Percentiles rank a stretch among this genome's conserved stretches.
Evolutionary conservation across 2,329 filamentous ascomycete genomes (phyloP).

Genomic region (Gyromitra esculenta): DNA sequence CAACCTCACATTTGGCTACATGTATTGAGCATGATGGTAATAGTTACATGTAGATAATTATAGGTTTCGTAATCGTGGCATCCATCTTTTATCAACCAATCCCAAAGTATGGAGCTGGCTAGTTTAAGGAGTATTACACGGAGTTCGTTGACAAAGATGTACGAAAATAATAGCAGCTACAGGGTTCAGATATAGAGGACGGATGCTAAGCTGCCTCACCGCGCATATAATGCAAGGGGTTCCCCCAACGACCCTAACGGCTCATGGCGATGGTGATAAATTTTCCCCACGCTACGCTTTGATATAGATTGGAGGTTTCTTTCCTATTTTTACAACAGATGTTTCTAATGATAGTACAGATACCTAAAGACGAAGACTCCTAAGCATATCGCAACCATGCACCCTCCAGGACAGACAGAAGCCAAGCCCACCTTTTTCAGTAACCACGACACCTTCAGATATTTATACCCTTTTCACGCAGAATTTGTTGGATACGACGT

Average conservation of each 20-base stretch:
- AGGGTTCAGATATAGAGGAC: not conserved
- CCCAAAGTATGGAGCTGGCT: not conserved
- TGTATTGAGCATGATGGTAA: not conserved
- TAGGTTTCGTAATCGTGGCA: slow-evolving; percentile 5
- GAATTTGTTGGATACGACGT: slow-evolving; percentile 26
- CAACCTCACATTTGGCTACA: not conserved
- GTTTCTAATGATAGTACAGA: not conserved
- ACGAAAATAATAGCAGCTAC: not conserved
- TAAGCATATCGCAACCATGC: slow-evolving; percentile 7
- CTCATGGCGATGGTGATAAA: not conserved
- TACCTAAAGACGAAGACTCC: slow-evolving; percentile 2
- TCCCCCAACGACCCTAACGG: not conserved
- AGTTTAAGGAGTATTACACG: not conserved
- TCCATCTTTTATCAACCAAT: not conserved
- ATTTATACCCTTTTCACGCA: slow-evolving; percentile 36
- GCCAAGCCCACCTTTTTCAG: not conserved
- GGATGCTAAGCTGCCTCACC: not conserved
- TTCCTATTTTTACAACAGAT: slow-evolving; percentile 9
- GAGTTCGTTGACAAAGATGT: too few relatives aligned
- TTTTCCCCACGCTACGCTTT: not conserved
- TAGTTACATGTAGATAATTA: not conserved
- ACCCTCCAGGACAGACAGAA: not conserved
- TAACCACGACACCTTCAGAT: slow-evolving; percentile 10
- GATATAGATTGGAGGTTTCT: not conserved
- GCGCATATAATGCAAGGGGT: not conserved